Evolutionary conservation across 192 early-diverging fungal species (phyloP), one percentile per base, ranked within the genome.

Genomic region (Backusella parvicylindrica): DNA sequence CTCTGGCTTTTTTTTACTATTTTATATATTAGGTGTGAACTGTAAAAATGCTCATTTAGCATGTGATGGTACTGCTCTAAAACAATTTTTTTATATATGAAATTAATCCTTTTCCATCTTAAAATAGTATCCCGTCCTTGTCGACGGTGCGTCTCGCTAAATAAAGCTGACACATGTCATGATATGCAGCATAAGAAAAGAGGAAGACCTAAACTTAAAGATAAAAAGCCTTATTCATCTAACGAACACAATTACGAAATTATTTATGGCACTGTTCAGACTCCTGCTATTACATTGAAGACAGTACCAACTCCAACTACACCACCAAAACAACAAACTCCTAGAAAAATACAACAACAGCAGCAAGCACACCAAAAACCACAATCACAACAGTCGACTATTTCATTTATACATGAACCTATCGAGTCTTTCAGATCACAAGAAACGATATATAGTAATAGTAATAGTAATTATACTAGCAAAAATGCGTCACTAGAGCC

Each of bases 171-270:
- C 75, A 89, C 91, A 15, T 96, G 95, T 76, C 84, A 90, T n/a
- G 95, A 96, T 79, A 91, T 94, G 40, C 89, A 92, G 83, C 93
- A 95, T 83, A 96, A 96, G 79, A 93, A 92, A 71, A 86, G 95
- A 70, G 95, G 95, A 36, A 85, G 95, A 9, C 95, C 95, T 53
- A 92, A 91, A 71, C 80, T 91, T 60, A 84, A 90, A 72, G 90
- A 92, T 73, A 91, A 87, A 72, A 84, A 80, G 56, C 75, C 26
- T 40, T 79, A 56, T 65, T 64, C 66, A 18, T 68, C 69, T 5
- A 70, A 73, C 37, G 74, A 69, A 49, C 71, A 53, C 5, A 72
- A 11, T n/a, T 80, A 76, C 35, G 74, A 80, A 64, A 65, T 76
- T n/a, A 69, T 80, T 71, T 73, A 76, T 30, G 79, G 75, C 37